Conservation (phyloP, 345 rosid genomes). For the Lepidium didymum region DNA sequence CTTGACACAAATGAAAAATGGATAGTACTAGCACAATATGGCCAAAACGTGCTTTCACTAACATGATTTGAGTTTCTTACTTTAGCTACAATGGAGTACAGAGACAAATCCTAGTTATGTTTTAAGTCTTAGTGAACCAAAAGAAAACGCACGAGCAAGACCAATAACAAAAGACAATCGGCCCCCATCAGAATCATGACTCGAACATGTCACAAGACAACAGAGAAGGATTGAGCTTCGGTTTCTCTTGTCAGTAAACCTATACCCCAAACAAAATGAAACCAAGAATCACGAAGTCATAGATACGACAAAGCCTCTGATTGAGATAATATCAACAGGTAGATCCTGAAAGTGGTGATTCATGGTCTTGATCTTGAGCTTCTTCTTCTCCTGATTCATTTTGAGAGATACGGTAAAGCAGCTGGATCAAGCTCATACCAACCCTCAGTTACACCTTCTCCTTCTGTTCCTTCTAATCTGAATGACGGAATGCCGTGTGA, state of each 20-base stretch:
- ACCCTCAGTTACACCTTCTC: conserved; percentile 50
- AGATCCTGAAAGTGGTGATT: conserved; percentile 17
- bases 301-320: not conserved
- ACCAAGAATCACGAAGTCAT: not conserved
- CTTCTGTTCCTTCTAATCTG: conserved; percentile 64
- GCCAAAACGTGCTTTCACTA: not conserved
- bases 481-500: conserved; percentile 66
- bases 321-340: conserved; percentile 3
- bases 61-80: not conserved
- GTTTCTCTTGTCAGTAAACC: conserved; percentile 6
- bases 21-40: not conserved
- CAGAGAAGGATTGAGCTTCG: not conserved
- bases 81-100: not conserved
- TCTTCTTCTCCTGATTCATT: not conserved
- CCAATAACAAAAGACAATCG: conserved; percentile 2
- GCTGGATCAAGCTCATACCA: conserved; percentile 86
- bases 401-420: conserved; percentile 39
- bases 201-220: not conserved
- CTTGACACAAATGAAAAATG: not conserved
- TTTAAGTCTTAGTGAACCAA: not conserved
- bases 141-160: not conserved
- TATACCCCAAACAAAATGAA: conserved; percentile 16
- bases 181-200: conserved; percentile 1
- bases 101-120: not conserved
- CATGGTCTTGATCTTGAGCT: conserved; percentile 3